Base-by-base conservation (phyloP, 2,329 filamentous ascomycete species). In the Aspergillus sp. region DNA sequence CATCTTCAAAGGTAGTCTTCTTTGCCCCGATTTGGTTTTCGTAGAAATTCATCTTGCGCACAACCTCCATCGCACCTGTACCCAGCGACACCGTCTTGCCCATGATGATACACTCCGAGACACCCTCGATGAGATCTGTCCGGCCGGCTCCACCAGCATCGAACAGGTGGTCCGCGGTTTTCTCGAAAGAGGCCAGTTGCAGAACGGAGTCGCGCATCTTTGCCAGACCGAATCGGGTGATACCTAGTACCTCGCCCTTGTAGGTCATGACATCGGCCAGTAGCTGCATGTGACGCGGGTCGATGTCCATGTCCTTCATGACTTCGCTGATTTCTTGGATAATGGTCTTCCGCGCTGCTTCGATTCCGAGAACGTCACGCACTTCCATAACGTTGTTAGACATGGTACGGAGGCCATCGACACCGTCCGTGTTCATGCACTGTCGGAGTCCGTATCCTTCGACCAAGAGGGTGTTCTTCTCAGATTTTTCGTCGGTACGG, bases 201-300 rank as follows among this genome's bases (percentile, higher is more conserved):
- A 99, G 80, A 11, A 98, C 95, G 15, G 86, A 90, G 74, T 99
- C 95, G 51, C 95, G 84, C 89, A 96, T 98, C 82, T 98, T 99
- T 57, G 92, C 90, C 24, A 99, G 82, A 51, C 95, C 95, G 74
- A 98, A 98, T 33, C 95, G 89, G 2, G 95, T 99, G 72, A 99
- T 99, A 51, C 95, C 95, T 17, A 97, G 83, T 0, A 99, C 90
- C 66, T 98, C 93, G 51, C 95, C 95, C 79, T 97, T 98, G 83
- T 93, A 98, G 1, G 95, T 98, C 95, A 99, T 99, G 54, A 97
- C 93, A 70, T 99, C 95, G 11, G 95, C 93, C 2, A 99, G 85
- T 17, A 99, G 84, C 73, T 97, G 89, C 92, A 99, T 98, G 78
- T 99, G 95, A 56, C 95, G 90, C 45, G 93, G 93, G 76, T 99